Evolutionary conservation across 129 eudicot genomes (phyloP).

Genomic region (Oenanthe sinensis): DNA sequence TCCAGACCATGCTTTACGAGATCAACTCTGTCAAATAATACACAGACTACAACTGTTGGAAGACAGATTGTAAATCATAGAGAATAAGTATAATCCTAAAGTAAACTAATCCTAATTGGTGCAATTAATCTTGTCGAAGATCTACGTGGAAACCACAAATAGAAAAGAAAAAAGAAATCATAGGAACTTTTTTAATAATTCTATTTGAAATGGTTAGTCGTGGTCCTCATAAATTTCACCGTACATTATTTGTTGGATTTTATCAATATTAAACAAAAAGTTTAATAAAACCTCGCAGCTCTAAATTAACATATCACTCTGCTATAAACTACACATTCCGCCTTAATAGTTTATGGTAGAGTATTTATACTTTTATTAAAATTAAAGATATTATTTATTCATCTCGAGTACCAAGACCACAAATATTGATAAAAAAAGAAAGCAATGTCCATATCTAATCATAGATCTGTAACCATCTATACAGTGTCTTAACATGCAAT

Average conservation of each 20-base stretch:
- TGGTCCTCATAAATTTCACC: not conserved
- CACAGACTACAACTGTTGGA: not conserved
- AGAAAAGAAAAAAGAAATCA: not conserved
- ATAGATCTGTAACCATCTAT: not conserved
- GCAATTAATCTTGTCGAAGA: not conserved
- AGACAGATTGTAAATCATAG: not conserved
- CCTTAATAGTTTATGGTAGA: not conserved
- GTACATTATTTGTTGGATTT: not conserved
- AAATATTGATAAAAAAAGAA: not conserved
- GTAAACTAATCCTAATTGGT: not conserved
- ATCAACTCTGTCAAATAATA: no score
- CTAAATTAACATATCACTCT: not conserved
- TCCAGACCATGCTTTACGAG: no score
- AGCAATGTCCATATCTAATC: not conserved
- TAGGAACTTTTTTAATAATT: not conserved
- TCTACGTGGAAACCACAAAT: not conserved
- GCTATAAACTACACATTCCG: not conserved
- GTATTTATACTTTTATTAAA: not conserved
- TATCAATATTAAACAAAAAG: not conserved
- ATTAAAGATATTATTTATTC: not conserved
- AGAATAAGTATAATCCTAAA: not conserved
- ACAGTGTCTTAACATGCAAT: not conserved
- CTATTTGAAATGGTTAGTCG: not conserved
- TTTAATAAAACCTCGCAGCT: not conserved
- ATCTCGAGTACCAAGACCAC: not conserved